A percentile compares a stretch with the other conserved stretches of the same genome.
Conservation (phyloP, 148 eudicot genomes). For the Euryodendron excelsum region DNA sequence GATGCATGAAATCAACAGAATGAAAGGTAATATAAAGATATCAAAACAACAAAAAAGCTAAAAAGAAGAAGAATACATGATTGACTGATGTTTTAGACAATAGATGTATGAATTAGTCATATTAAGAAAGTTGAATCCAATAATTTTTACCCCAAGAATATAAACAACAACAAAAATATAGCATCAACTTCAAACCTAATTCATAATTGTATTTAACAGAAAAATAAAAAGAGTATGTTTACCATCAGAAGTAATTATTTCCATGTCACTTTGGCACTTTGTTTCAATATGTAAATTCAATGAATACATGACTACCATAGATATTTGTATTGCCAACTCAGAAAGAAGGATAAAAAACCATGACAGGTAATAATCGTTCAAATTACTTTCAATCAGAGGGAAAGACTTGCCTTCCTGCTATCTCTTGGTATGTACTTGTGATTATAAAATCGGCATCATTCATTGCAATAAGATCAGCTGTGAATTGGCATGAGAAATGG, state of each 20-base stretch:
- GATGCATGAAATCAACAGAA: background rate
- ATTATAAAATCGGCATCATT: conserved; percentile 36
- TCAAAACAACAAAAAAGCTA: too few species aligned
- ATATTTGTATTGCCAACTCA: background rate
- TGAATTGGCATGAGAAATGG: conserved; percentile 42
- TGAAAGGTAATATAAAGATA: too few species aligned
- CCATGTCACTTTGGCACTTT: background rate
- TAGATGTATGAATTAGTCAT: too few species aligned
- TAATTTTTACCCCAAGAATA: too few species aligned
- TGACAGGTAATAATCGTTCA: background rate
- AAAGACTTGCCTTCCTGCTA: conserved; percentile 35
- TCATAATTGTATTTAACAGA: background rate
- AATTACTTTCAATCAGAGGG: background rate
- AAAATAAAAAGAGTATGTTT: background rate
- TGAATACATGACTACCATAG: background rate
- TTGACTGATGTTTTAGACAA: too few species aligned
- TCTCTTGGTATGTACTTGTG: conserved; percentile 43
- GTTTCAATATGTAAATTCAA: background rate
- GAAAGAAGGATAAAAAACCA: background rate
- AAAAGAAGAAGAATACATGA: background rate
- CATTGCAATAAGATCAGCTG: conserved; percentile 41
- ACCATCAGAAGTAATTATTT: background rate
- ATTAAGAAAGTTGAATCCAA: too few species aligned
- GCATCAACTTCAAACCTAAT: background rate
- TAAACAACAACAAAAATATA: too few species aligned